Evolutionary conservation across 148 eudicot species (phyloP), one percentile per base, ranked within the genome.

Genomic region (Rhododendron williamsianum): DNA sequence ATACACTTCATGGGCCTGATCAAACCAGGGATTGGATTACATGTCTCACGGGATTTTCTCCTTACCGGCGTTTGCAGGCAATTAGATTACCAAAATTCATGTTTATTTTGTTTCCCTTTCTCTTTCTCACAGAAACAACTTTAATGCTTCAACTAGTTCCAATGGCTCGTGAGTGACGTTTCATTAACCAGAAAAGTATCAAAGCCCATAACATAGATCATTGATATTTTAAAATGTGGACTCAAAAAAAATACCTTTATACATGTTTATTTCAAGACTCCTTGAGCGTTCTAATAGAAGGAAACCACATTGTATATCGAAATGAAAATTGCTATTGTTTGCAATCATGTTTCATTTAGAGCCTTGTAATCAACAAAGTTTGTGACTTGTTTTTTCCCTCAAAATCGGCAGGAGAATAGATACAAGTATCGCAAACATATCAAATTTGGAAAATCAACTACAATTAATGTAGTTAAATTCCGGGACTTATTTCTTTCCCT

Each of bases 111-210:
- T 51, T 16, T 25, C 25, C 65, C 21, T 52, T 52, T 52, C 18
- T 33, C 82, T 52, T 52, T 58, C 36, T 78, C 54, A 25, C 6
- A 48, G 25, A 78, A 78, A 78, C 52, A 78, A 5, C 8, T 45
- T 80, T 27, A 49, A 80, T 80, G 63, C 82, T 80, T 51, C 25
- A 80, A 51, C 36, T 13, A 80, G 63, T 13, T 80, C 23, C 82
- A 51, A 30, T 51, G 65, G 41, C n/a, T 80, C n/a, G 3, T 35
- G 36, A 6, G 36, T 7, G n/a, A 30, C 3, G 3, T 18, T 49
- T 49, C n/a, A 78, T 45, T 9, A 36, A 41, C 5, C 51, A 41
- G 46, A 6, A 76, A 41, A 41, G 25, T 6, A 0, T 41, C 27
- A 41, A 18, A 11, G 13, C 79, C 79, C n/a, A 19, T 35, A 38